A percentile compares a stretch with the other conserved stretches of the same genome.
Evolutionary conservation across 139 green algal genomes (phyloP).

Genomic region (Yamagishiella unicocca): DNA sequence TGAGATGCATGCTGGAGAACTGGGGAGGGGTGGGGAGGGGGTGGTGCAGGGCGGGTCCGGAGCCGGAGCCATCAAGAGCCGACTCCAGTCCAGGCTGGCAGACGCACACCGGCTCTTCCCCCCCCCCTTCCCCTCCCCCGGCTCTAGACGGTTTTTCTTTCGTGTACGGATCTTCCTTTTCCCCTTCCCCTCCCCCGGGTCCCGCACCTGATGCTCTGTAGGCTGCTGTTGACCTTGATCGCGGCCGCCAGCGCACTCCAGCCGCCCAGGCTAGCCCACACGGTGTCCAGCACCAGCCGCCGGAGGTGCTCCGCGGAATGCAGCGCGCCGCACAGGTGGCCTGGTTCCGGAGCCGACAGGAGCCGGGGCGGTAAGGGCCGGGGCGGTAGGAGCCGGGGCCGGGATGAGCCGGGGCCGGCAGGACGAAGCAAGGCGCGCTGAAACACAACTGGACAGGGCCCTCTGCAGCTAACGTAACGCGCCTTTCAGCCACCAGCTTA

Average conservation of each 20-base stretch:
- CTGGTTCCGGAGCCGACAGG: not conserved
- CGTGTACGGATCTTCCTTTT: not conserved
- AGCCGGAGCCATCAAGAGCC: no score
- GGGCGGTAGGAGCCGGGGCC: not conserved
- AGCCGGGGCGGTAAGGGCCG: not conserved
- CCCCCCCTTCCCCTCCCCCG: not conserved
- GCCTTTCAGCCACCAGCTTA: no score
- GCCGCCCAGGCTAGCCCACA: slow-evolving; percentile 25
- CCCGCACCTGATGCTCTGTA: not conserved
- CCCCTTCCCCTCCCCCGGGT: not conserved
- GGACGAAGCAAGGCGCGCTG: no score
- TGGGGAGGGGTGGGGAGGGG: no score
- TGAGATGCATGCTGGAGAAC: no score
- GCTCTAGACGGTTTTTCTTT: no score
- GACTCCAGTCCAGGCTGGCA: no score
- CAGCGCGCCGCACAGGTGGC: slow-evolving; percentile 27
- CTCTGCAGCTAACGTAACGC: no score
- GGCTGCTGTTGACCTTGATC: slow-evolving; percentile 38
- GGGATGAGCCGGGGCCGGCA: not conserved
- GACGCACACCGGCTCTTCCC: not conserved
- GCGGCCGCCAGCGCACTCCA: slow-evolving; percentile 42
- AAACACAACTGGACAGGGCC: no score
- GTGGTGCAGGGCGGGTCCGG: no score
- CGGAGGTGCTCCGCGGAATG: not conserved
- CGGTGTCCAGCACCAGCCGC: slow-evolving; percentile 4